Evolutionary conservation across 1,139 yeast genomes (phyloP).

Genomic region (Trichomonascaceae sp.): DNA sequence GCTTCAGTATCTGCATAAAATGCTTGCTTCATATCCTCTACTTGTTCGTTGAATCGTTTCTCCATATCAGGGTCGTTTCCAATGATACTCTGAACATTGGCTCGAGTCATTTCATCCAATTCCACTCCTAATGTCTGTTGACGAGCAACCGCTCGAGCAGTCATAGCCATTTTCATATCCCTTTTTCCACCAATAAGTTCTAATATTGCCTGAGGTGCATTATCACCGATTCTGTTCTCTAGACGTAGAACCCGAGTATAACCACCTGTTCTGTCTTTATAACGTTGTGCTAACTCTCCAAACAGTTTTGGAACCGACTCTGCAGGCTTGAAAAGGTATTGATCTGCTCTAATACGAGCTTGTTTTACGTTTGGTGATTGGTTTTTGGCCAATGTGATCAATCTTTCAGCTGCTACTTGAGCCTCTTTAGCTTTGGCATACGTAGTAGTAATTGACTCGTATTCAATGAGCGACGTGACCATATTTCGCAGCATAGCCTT

Average conservation of each 20-base stretch:
- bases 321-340: constrained; percentile 36
- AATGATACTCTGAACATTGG: constrained; percentile 50
- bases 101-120: constrained; percentile 54
- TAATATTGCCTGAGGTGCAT: constrained; percentile 82
- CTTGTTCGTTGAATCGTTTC: constrained; percentile 51
- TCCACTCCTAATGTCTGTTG: constrained; percentile 59
- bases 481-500: constrained; percentile 53
- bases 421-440: constrained; percentile 67
- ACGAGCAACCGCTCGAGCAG: constrained; percentile 77
- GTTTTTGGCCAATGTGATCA: constrained; percentile 46
- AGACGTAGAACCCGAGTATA: constrained; percentile 79
- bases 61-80: constrained; percentile 43
- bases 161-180: constrained; percentile 71
- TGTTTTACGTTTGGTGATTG: constrained; percentile 22
- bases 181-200: constrained; percentile 79
- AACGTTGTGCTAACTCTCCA: constrained; percentile 58
- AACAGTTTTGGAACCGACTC: constrained; percentile 54
- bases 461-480: constrained; percentile 59
- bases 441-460: constrained; percentile 65
- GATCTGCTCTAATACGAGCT: constrained; percentile 23
- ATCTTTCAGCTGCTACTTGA: constrained; percentile 48
- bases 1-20: constrained; percentile 40
- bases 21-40: constrained; percentile 54
- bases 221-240: constrained; percentile 85
- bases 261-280: constrained; percentile 62